A percentile compares a stretch with the other conserved stretches of the same genome.
These are phyloP conservation scores for Argentina anserina DNA, from an alignment of 306 rosid genomes.

Conservation along the genomic window DNA sequence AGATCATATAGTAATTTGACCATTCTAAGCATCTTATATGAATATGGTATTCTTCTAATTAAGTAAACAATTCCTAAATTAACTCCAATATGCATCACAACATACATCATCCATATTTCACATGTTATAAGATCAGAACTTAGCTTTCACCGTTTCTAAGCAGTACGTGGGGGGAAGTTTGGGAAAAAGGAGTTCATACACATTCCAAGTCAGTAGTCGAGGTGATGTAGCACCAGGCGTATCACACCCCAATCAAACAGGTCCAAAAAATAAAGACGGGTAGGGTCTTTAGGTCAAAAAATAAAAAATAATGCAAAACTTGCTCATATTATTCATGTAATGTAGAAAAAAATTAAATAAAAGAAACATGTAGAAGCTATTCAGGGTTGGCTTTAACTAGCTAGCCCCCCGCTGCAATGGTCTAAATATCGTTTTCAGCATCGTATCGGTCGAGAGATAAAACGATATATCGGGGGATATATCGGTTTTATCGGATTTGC, in stretches of 20 bases:
- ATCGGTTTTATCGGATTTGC: no score
- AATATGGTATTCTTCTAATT: not conserved
- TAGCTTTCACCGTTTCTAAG: constrained; percentile 17
- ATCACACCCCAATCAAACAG: constrained; percentile 4
- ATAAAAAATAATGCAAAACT: not conserved
- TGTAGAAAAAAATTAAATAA: not conserved
- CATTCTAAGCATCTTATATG: not conserved
- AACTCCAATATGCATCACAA: not conserved
- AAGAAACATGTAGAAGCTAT: not conserved
- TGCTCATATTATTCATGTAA: not conserved
- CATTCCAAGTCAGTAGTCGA: constrained; percentile 32
- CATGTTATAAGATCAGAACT: constrained; percentile 1
- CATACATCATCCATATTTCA: constrained; percentile 2
- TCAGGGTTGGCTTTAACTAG: not conserved
- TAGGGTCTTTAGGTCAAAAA: constrained; percentile 14
- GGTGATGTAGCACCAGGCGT: constrained; percentile 15
- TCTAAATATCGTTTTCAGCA: no score
- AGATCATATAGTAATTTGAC: not conserved
- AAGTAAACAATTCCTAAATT: not conserved
- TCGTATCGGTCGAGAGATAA: no score
- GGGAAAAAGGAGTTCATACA: not conserved
- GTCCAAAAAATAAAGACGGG: constrained; percentile 2
- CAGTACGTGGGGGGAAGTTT: not conserved
- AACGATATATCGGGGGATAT: no score
- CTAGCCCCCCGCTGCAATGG: no score